These are phyloP conservation scores for Phyllosticta citriasiana DNA, from an alignment of 2,329 filamentous ascomycete species.

Conservation along the genomic window DNA sequence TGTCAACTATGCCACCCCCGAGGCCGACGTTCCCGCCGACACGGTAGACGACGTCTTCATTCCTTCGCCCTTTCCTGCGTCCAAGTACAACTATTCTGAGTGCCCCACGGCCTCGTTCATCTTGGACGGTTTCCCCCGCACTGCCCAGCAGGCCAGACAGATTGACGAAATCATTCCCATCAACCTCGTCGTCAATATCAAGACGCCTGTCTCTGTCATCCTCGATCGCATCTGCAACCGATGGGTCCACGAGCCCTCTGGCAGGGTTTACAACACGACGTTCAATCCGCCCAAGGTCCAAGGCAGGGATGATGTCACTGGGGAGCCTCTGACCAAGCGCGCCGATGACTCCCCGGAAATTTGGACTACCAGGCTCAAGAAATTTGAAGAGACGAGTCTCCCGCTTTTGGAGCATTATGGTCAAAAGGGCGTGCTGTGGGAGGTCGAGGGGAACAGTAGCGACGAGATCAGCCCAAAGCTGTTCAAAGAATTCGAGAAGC, in stretches of 20 bases:
- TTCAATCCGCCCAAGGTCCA: slow-evolving; percentile 78
- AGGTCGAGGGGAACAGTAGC: slow-evolving; percentile 78
- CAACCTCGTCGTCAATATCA: slow-evolving; percentile 81
- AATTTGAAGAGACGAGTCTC: slow-evolving; percentile 79
- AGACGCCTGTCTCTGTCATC: slow-evolving; percentile 78
- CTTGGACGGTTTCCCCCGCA: slow-evolving; percentile 92
- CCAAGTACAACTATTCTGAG: slow-evolving; percentile 44
- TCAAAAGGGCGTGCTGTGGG: slow-evolving; percentile 71
- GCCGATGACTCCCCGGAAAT: slow-evolving; percentile 80
- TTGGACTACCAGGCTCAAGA: slow-evolving; percentile 68
- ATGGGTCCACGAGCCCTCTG: slow-evolving; percentile 87
- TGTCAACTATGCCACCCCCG: slow-evolving; percentile 29
- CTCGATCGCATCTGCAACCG: slow-evolving; percentile 81
- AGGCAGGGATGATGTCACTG: slow-evolving; percentile 82
- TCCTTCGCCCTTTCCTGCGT: slow-evolving; percentile 26
- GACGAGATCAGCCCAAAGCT: slow-evolving; percentile 94
- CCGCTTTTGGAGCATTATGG: slow-evolving; percentile 85
- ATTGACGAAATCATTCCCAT: slow-evolving; percentile 82
- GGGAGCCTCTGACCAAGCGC: slow-evolving; percentile 72
- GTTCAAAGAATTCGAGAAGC: slow-evolving; percentile 67
- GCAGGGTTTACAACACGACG: slow-evolving; percentile 86
- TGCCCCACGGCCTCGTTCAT: slow-evolving; percentile 79
- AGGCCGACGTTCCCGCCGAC: slow-evolving; percentile 14
- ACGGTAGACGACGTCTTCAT: slow-evolving; percentile 34
- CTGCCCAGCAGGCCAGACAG: slow-evolving; percentile 64